Evolutionary conservation across 345 rosid genomes (phyloP).

Genomic region (Pugionium dolabratum): DNA sequence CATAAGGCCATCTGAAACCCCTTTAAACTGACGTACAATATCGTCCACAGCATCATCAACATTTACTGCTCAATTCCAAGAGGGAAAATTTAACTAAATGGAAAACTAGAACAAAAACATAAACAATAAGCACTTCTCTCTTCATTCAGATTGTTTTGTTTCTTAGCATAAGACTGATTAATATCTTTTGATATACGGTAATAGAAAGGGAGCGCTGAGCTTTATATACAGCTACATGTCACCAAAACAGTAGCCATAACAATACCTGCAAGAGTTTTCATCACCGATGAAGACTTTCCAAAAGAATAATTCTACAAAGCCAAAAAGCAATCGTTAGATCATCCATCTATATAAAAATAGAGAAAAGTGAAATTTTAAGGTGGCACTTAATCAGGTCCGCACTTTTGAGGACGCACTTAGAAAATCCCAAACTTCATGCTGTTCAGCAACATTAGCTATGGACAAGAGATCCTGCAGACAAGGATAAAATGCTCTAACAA

Average conservation of each 20-base stretch:
- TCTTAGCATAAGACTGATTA: background rate
- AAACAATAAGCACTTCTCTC: conserved; percentile 10
- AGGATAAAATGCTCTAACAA: conserved; percentile 4
- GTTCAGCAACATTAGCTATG: conserved; percentile 97
- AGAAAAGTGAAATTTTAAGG: conserved; percentile 10
- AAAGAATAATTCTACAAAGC: conserved; percentile 82
- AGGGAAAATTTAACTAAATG: conserved; percentile 3
- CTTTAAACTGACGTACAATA: conserved; percentile 87
- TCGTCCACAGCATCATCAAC: conserved; percentile 99
- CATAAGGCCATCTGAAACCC: conserved; percentile 89
- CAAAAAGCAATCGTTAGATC: conserved; percentile 35
- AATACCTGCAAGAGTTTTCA: conserved; percentile 92
- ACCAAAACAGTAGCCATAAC: conserved; percentile 4
- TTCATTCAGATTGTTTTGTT: conserved; percentile 6
- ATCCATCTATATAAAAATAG: conserved; percentile 8
- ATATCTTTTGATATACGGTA: background rate
- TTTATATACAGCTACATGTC: conserved; percentile 7
- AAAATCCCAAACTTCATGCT: conserved; percentile 99
- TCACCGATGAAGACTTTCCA: conserved; percentile 91
- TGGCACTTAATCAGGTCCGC: conserved; percentile 26
- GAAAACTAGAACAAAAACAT: conserved; percentile 27
- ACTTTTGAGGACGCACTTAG: conserved; percentile 91
- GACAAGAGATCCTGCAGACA: conserved; percentile 83
- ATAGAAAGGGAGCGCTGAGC: background rate
- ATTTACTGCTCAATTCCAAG: conserved; percentile 61